Conservation (phyloP, 1,139 yeast species). For the Geotrichum macrosporum region DNA sequence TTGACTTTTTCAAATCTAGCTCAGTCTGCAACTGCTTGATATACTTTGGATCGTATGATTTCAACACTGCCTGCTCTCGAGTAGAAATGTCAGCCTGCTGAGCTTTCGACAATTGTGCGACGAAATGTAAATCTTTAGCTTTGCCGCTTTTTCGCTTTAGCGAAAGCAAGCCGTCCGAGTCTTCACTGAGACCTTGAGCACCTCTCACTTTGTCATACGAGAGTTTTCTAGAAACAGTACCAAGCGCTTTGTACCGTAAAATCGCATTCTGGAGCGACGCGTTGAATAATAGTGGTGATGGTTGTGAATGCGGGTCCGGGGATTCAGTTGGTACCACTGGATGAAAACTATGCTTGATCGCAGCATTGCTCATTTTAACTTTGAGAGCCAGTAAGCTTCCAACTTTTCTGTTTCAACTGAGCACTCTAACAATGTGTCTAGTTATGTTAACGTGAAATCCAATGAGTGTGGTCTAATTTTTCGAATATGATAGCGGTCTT, state of each 20-base stretch:
- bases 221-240: neutral
- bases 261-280: neutral
- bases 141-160: too few species aligned
- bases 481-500: too few species aligned
- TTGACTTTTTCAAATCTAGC: neutral
- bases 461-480: too few species aligned
- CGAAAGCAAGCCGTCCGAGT: neutral
- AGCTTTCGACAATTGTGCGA: neutral
- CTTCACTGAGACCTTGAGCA: constrained; percentile 3
- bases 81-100: neutral
- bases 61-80: constrained; percentile 1
- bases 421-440: too few species aligned
- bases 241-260: neutral
- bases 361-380: neutral
- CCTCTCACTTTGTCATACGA: neutral
- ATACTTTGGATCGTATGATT: constrained; percentile 1
- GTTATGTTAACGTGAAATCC: too few species aligned
- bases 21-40: neutral
- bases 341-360: neutral
- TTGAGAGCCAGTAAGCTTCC: neutral
- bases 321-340: neutral
- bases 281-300: neutral
- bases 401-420: too few species aligned
- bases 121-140: neutral
- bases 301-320: too few species aligned